Evolutionary conservation across 331 rosid genomes (phyloP), one percentile per base, ranked within the genome.

Genomic region (Quercus tomentella): DNA sequence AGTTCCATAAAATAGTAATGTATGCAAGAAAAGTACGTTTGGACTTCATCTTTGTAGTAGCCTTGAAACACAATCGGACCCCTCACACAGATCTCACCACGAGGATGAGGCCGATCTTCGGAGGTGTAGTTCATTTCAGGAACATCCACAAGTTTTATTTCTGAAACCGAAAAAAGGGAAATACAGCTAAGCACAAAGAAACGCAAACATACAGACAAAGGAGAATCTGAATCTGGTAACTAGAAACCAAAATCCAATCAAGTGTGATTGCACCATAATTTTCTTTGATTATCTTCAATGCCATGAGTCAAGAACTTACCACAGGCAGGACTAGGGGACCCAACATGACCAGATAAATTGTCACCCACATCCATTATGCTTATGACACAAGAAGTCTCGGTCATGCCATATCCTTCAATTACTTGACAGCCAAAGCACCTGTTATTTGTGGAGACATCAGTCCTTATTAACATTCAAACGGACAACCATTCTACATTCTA

Each of bases 351-450:
- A 51, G 85, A 73, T 78, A 88, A 79, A 14, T 23, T 82, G 84
- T 96, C 99, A 72, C 87, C 86, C 25, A 33, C 80, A 41, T 96
- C 92, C 88, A 93, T 92, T 73, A 79, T 66, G 82, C 92, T 92
- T 82, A 96, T 90, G 67, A 92, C 86, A 87, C 99, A 91, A 76
- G 98, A 84, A 62, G 85, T 96, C 84, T 96, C 99, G 0, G 99
- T 96, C 99, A 96, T 96, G 81, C 99, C 99, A 86, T 96, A 96
- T 73, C 99, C 99, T 88, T 96, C 98, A 72, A 82, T 20, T 75
- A 96, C 89, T 81, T 84, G 86, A 80, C 97, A 85, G 62, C 99
- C 93, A 84, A 96, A 90, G 91, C 98, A 93, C 83, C 98, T 96
- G 92, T 56, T 35, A 20, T 67, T 35, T 35, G 9, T 4, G 25